These are phyloP conservation scores for Theobroma cacao DNA, from an alignment of 345 rosid species.

Conservation along the genomic window DNA sequence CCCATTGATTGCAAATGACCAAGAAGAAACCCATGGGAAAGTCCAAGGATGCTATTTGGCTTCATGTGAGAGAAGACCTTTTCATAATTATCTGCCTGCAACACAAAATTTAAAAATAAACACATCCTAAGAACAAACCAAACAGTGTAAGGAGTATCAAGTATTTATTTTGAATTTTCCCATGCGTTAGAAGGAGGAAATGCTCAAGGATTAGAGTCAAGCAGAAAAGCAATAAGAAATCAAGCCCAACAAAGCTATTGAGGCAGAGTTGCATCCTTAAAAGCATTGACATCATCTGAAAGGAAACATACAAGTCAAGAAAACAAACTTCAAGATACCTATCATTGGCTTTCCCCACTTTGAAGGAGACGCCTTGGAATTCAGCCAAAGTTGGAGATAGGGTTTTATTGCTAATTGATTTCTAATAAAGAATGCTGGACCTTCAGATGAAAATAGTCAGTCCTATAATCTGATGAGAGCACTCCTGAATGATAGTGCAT, in stretches of 20 bases:
- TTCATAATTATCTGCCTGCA: conserved; percentile 89
- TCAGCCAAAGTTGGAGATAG: neutral
- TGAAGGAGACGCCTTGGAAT: neutral
- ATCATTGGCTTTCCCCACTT: too few species aligned
- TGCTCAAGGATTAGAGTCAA: neutral
- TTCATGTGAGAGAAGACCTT: conserved; percentile 83
- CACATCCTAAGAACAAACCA: neutral
- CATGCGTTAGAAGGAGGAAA: neutral
- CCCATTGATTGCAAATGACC: conserved; percentile 81
- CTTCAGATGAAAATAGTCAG: neutral
- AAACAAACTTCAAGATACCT: neutral
- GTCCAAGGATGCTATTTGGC: conserved; percentile 94
- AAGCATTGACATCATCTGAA: neutral
- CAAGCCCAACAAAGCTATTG: neutral
- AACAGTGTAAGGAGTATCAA: neutral
- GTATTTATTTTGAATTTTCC: neutral
- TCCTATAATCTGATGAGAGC: neutral
- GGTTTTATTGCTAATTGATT: neutral
- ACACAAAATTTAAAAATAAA: neutral
- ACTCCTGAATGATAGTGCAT: neutral
- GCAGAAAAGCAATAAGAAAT: neutral
- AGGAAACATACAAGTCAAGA: neutral
- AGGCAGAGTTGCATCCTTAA: neutral
- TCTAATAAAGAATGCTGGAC: neutral
- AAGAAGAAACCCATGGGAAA: conserved; percentile 91